Conservation (phyloP, 2,329 filamentous ascomycete species). For the Rasamsonia emersonii region DNA sequence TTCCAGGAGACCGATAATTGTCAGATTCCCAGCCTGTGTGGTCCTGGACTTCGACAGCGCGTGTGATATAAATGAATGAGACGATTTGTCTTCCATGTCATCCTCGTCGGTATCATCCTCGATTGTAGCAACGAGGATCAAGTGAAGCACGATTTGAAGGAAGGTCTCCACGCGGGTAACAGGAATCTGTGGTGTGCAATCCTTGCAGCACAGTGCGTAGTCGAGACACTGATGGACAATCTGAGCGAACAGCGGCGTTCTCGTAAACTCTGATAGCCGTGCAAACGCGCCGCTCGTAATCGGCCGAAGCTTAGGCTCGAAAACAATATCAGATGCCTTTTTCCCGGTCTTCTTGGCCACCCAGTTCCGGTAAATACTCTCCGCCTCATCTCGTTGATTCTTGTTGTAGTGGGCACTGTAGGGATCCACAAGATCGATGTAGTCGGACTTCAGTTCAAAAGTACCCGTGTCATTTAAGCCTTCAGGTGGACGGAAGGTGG, state of each 20-base stretch:
- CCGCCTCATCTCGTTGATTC: constrained; percentile 92
- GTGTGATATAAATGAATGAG: constrained; percentile 62
- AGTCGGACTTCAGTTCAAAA: constrained; percentile 83
- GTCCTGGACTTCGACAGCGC: constrained; percentile 56
- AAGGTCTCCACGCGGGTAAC: constrained; percentile 81
- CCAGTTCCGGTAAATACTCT: constrained; percentile 77
- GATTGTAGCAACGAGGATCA: constrained; percentile 73
- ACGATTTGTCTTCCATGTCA: constrained; percentile 38
- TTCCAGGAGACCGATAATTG: constrained; percentile 46
- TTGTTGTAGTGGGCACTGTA: constrained; percentile 95
- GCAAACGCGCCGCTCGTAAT: constrained; percentile 72
- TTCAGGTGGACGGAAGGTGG: constrained; percentile 81
- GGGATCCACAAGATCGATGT: constrained; percentile 81
- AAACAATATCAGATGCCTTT: constrained; percentile 73
- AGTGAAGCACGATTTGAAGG: constrained; percentile 80
- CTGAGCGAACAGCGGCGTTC: constrained; percentile 77
- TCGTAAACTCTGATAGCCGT: constrained; percentile 68
- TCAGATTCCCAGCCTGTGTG: constrained; percentile 31
- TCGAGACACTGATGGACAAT: constrained; percentile 81
- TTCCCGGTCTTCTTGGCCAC: constrained; percentile 83
- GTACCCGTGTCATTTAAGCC: constrained; percentile 87
- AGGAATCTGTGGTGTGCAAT: constrained; percentile 65
- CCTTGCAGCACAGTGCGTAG: constrained; percentile 64
- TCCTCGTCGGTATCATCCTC: constrained; percentile 64
- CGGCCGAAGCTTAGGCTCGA: constrained; percentile 72